Evolutionary conservation across 2,329 filamentous ascomycete genomes (phyloP), one percentile per base, ranked within the genome.

Genomic region (Chaetomiaceae sp.): DNA sequence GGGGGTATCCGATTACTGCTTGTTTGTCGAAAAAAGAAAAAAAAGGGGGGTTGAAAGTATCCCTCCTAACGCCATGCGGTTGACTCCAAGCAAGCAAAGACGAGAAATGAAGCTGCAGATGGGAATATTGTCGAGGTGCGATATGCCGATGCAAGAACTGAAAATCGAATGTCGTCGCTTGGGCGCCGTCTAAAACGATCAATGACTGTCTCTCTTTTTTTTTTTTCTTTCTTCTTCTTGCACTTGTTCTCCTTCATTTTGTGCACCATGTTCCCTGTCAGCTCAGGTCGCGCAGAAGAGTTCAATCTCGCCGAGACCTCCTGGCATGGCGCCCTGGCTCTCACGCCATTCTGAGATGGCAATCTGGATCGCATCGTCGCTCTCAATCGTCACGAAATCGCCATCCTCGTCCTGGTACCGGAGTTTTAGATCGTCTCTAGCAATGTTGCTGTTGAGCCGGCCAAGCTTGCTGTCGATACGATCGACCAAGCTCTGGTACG

Each of bases 331-430:
- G 53, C 70, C 70, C 25, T 73, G 65, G 66, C 77, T 85, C 64
- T 96, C 90, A 30, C 87, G 83, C 91, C 91, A 96, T 60, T 95
- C 91, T 67, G 91, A 85, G 65, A 99, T 96, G 4, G 93, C 93
- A 60, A 93, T 90, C 63, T 95, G 89, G 38, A 99, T 93, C 60
- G 96, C 93, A 62, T 99, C 93, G 63, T 99, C 93, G 55, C 87
- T 92, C 66, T 93, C 87, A 48, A 99, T 96, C 45, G 86, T 91
- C 55, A 99, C 88, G 65, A 86, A 92, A 63, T 97, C 93, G 43
- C 88, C 88, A 59, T 99, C 93, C 63, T 91, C 87, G 64, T 99
- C 93, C 45, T 85, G 81, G 68, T 97, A 99, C 55, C 90, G 87
- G 50, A 99, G 74, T 70, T 90, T 89, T 60, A 96, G 82, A 58